phyloP scores from a whole-genome alignment of 208 protist genomes.

The Leishmania major region DNA sequence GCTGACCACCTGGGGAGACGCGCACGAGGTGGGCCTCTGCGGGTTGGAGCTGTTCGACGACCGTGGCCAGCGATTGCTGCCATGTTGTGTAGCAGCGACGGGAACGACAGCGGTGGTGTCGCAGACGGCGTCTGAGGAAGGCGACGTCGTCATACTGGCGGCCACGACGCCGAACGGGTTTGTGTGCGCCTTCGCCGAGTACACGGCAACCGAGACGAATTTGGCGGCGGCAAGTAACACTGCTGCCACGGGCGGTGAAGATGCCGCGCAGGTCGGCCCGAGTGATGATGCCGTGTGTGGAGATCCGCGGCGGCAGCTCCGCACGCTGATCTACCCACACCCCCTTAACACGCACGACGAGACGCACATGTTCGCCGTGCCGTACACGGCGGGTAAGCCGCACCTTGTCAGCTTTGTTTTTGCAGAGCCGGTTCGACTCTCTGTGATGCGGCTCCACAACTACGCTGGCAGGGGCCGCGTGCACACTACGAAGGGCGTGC shows the following conservation, averaged over 20 bases:
- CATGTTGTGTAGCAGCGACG: constrained; percentile 12
- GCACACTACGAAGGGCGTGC: constrained; percentile 82
- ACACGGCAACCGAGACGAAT: constrained; percentile 33
- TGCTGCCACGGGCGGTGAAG: not conserved
- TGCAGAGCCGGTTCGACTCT: constrained; percentile 47
- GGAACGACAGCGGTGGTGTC: constrained; percentile 2
- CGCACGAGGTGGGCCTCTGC: constrained; percentile 87
- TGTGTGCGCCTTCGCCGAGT: constrained; percentile 29
- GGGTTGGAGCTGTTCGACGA: constrained; percentile 92
- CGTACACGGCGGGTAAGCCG: constrained; percentile 64
- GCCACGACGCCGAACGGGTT: constrained; percentile 6
- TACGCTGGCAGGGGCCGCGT: constrained; percentile 91
- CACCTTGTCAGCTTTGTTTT: constrained; percentile 82
- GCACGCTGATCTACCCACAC: constrained; percentile 74
- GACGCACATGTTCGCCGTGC: constrained; percentile 78
- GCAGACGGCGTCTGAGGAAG: constrained; percentile 4
- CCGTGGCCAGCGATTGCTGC: constrained; percentile 54
- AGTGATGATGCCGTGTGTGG: constrained; percentile 13
- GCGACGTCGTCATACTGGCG: not conserved
- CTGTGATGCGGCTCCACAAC: constrained; percentile 89
- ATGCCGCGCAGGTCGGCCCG: not conserved
- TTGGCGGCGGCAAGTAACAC: constrained; percentile 10
- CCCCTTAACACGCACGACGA: constrained; percentile 86
- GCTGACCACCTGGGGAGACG: constrained; percentile 89
- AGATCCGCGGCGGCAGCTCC: constrained; percentile 50